phyloP scores from a whole-genome alignment of 2,329 filamentous ascomycete species.

The Alternaria consortialis region DNA sequence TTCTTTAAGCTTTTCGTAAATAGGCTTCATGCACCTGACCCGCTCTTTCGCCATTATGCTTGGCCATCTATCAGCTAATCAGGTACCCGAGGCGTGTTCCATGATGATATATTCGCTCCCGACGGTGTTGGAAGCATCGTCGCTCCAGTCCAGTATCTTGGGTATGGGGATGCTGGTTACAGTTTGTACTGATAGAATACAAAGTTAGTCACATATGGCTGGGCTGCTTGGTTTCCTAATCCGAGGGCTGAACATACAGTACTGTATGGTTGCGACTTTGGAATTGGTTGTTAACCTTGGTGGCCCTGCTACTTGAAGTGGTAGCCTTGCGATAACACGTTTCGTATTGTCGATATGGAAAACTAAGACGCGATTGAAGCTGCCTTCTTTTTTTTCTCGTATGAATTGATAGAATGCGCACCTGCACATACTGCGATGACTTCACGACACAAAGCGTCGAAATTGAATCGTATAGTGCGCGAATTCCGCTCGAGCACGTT shows the following conservation, averaged over 20 bases:
- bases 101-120: slow-evolving; percentile 54
- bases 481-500: slow-evolving; percentile 39
- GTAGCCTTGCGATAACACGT: slow-evolving; percentile 54
- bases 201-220: slow-evolving; percentile 15
- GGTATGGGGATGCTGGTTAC: slow-evolving; percentile 55
- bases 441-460: slow-evolving; percentile 50
- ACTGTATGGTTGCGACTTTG: slow-evolving; percentile 58
- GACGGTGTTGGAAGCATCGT: slow-evolving; percentile 46
- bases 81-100: slow-evolving; percentile 47
- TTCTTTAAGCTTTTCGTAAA: slow-evolving; percentile 42
- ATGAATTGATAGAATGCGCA: slow-evolving; percentile 46
- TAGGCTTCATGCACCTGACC: slow-evolving; percentile 31
- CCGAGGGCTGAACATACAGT: slow-evolving; percentile 45
- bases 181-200: slow-evolving; percentile 42
- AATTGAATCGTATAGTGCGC: slow-evolving; percentile 54
- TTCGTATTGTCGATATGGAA: slow-evolving; percentile 52
- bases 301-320: slow-evolving; percentile 52
- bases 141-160: slow-evolving; percentile 55
- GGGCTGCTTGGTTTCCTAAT: not conserved
- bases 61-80: slow-evolving; percentile 42
- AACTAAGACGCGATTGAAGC: slow-evolving; percentile 57
- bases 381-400: slow-evolving; percentile 57
- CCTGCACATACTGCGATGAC: slow-evolving; percentile 50
- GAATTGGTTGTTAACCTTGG: slow-evolving; percentile 51
- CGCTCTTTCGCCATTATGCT: slow-evolving; percentile 31